These are phyloP conservation scores for Agrocybe pediades DNA, from an alignment of 768 basidiomycete species.

Conservation along the genomic window DNA sequence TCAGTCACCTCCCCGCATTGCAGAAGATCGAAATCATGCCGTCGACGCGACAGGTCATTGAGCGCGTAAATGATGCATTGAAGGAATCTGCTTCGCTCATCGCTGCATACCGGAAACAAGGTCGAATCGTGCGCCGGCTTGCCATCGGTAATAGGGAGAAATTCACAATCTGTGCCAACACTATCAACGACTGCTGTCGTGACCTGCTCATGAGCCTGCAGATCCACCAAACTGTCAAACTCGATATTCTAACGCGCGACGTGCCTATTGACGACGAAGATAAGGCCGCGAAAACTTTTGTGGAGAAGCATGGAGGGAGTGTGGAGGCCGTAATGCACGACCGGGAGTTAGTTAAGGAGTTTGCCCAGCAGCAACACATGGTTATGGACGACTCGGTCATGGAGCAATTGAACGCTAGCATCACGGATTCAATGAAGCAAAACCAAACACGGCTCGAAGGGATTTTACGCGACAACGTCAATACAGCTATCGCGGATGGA, in stretches of 20 bases:
- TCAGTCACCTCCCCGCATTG: conserved; percentile 37
- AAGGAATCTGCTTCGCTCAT: conserved; percentile 40
- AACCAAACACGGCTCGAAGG: conserved; percentile 32
- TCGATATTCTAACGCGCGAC: conserved; percentile 37
- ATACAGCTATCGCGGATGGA: conserved; percentile 34
- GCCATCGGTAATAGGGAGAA: conserved; percentile 38
- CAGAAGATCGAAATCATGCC: conserved; percentile 33
- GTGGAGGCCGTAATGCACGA: conserved; percentile 35
- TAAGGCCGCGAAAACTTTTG: conserved; percentile 34
- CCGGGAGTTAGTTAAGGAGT: conserved; percentile 37
- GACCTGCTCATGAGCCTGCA: conserved; percentile 43
- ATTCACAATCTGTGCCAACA: conserved; percentile 31
- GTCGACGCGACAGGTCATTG: conserved; percentile 36
- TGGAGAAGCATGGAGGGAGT: conserved; percentile 35
- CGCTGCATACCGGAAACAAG: conserved; percentile 39
- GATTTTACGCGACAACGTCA: conserved; percentile 33
- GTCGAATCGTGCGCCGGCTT: conserved; percentile 35
- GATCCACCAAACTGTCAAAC: conserved; percentile 38
- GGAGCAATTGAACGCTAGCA: conserved; percentile 38
- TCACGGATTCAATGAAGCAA: conserved; percentile 34
- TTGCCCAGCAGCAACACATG: conserved; percentile 35
- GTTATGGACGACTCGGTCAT: conserved; percentile 40
- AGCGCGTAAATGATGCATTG: conserved; percentile 38
- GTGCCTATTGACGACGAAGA: conserved; percentile 40
- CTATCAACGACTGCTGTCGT: conserved; percentile 33